phyloP scores from a whole-genome alignment of 202 grass and related monocot species.

The Setaria viridis region DNA sequence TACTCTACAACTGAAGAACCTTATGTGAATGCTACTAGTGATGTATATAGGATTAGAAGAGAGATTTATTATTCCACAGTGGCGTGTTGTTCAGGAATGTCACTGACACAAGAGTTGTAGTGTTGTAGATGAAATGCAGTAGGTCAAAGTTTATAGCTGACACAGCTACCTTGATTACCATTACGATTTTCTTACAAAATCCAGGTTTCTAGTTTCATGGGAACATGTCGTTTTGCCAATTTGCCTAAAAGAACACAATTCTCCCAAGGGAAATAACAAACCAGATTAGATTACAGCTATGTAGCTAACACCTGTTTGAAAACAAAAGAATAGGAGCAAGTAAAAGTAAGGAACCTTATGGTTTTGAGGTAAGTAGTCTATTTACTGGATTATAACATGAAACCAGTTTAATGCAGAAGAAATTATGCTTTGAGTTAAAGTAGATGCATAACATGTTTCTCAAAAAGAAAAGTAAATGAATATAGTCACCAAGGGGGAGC shows the following conservation, averaged over 20 bases:
- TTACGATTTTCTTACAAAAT: background rate
- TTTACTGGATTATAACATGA: background rate
- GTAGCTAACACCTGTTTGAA: background rate
- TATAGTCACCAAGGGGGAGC: slow-evolving; percentile 1
- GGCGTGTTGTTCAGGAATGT: background rate
- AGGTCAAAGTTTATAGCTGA: background rate
- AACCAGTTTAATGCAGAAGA: background rate
- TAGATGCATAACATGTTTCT: slow-evolving; percentile 2
- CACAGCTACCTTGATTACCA: background rate
- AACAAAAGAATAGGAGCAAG: background rate
- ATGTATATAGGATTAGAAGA: background rate
- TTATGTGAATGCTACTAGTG: background rate
- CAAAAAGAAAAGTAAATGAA: slow-evolving; percentile 11
- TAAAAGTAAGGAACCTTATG: background rate
- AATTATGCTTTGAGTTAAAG: slow-evolving; percentile 11
- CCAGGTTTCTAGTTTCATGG: background rate
- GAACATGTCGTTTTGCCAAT: background rate
- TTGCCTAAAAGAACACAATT: background rate
- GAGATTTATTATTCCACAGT: background rate
- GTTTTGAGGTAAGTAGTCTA: background rate
- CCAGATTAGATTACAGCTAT: background rate
- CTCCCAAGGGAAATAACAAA: background rate
- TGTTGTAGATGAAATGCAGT: background rate
- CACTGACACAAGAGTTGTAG: background rate
- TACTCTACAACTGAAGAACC: background rate